These are phyloP conservation scores for Claviceps purpurea DNA, from an alignment of 2,329 filamentous ascomycete genomes.

Conservation along the genomic window DNA sequence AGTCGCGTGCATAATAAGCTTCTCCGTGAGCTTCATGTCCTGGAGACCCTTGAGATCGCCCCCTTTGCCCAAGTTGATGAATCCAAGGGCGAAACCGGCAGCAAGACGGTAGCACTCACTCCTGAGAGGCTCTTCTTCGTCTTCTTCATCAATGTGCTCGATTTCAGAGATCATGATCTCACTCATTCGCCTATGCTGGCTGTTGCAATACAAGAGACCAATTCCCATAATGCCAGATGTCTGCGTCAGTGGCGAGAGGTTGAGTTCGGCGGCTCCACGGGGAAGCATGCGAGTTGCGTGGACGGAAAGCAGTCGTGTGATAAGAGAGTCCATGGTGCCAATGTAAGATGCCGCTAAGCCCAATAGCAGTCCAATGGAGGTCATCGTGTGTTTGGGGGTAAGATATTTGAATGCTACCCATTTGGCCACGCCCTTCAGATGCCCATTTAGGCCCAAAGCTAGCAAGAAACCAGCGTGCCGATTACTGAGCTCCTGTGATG, in stretches of 20 bases:
- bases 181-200: conserved; percentile 95
- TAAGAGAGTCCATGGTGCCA: conserved; percentile 92
- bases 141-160: conserved; percentile 65
- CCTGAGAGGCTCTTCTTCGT: conserved; percentile 73
- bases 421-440: conserved; percentile 86
- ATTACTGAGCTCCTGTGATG: conserved; percentile 72
- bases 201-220: conserved; percentile 83
- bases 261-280: conserved; percentile 82
- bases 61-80: conserved; percentile 90
- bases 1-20: conserved; percentile 72
- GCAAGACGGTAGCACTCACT: conserved; percentile 95
- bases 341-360: conserved; percentile 88
- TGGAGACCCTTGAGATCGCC: conserved; percentile 77
- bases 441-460: conserved; percentile 83
- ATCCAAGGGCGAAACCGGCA: conserved; percentile 81
- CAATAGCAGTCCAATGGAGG: conserved; percentile 85
- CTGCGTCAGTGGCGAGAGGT: conserved; percentile 83
- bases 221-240: conserved; percentile 97
- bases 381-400: conserved; percentile 99
- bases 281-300: conserved; percentile 94
- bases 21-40: conserved; percentile 86
- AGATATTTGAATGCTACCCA: conserved; percentile 99
- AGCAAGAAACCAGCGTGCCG: conserved; percentile 91
- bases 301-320: conserved; percentile 84
- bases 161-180: conserved; percentile 98